phyloP scores from a whole-genome alignment of 2,329 filamentous ascomycete genomes.

The Botrytis porri region DNA sequence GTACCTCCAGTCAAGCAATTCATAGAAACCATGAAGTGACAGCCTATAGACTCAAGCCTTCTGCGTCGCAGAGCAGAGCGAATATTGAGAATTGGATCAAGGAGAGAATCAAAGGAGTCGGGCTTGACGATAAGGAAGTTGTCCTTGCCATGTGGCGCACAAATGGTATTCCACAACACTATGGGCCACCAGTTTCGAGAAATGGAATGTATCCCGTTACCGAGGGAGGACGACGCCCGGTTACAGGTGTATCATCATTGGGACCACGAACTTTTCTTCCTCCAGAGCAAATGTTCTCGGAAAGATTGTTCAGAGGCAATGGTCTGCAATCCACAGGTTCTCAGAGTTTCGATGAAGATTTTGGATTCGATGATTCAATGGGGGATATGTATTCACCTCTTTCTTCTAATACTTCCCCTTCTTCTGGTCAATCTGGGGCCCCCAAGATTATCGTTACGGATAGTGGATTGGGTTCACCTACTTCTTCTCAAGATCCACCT shows the following conservation, averaged over 20 bases:
- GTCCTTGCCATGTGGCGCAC: background rate
- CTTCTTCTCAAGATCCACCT: background rate
- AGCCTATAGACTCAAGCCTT: background rate
- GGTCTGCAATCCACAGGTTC: background rate
- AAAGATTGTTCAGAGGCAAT: background rate
- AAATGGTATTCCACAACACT: conserved; percentile 8
- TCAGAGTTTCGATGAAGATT: background rate
- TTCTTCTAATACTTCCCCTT: background rate
- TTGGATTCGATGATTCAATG: too few relatives aligned
- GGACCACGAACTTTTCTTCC: background rate
- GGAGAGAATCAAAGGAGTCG: background rate
- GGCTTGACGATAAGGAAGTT: conserved; percentile 8
- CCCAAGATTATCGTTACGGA: background rate
- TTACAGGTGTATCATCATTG: background rate
- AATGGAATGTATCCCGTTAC: background rate
- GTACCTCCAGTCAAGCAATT: background rate
- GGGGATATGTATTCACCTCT: background rate
- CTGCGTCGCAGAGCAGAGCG: background rate
- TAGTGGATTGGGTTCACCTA: background rate
- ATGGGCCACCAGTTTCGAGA: background rate
- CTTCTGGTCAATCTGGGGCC: background rate
- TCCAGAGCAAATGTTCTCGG: conserved; percentile 8
- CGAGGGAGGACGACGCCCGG: background rate
- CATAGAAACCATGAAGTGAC: background rate
- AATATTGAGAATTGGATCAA: conserved; percentile 12